Evolutionary conservation across 495 filamentous ascomycete species (phyloP), one percentile per base, ranked within the genome.

Genomic region (Hypoxylon trugodes): DNA sequence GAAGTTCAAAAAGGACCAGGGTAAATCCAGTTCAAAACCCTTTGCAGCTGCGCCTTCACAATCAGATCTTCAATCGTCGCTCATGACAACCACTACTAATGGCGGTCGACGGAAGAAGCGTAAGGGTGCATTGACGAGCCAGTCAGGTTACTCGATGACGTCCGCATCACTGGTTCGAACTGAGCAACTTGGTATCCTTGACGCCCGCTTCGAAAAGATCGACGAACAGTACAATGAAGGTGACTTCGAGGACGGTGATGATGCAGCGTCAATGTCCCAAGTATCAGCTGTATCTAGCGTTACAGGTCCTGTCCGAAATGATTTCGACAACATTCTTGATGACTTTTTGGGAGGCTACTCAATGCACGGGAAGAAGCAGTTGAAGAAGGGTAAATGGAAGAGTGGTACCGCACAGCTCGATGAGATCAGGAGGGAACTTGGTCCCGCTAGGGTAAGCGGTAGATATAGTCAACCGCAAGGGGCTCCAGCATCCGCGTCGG

Each of bases 81-180:
- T 89, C 60, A 86, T 91, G 79, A 94, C 92, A 10, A 91, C 88
- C 16, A 90, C 89, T 0, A 92, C 90, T 4, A 89, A 84, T 61
- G 83, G 84, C 22, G 84, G 87, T 12, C 86, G 90, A 1, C 79
- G 81, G 28, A 98, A 96, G 85, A 96, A 94, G 85, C 84, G 92
- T 59, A 95, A 93, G 75, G 92, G 92, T 40, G 93, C 95, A 15
- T 73, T 95, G 73, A 97, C 95, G 16, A 91, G 89, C 68, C 90
- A 89, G 1, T 94, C 94, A 4, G 83, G 84, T 12, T 98, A 96
- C 78, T 96, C 92, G n/a, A 99, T 98, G 96, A 93, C 89, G 0
- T 96, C 91, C 4, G 97, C 95, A 0, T 89, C 93, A 0, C 80
- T 98, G 5, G 85, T 89, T 16, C 86, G 96, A 36, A 98, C 94